Percentiles rank a stretch among this genome's conserved stretches.
These are phyloP conservation scores for Phytophthora syringae DNA, from an alignment of 352 stramenopile species.

Conservation along the genomic window DNA sequence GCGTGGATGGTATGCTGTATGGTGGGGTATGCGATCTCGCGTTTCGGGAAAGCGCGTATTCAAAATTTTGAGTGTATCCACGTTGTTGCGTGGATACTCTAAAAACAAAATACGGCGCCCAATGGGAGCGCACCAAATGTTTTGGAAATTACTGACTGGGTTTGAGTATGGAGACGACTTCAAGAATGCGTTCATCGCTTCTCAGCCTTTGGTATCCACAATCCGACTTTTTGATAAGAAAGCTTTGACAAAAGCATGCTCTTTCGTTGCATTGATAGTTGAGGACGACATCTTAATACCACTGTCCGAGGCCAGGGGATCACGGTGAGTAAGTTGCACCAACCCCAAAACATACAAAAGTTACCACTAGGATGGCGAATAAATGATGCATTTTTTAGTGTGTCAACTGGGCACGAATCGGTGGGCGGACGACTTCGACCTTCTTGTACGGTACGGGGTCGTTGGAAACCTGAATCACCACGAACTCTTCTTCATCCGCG, in stretches of 20 bases:
- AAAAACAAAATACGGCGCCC: too few relatives aligned
- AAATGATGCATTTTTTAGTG: background rate
- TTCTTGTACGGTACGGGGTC: conserved; percentile 3
- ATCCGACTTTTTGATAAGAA: too few relatives aligned
- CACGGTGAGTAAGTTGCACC: too few relatives aligned
- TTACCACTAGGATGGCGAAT: background rate
- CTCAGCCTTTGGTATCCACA: background rate
- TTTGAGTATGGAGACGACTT: conserved; percentile 32
- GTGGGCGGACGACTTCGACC: conserved; percentile 7
- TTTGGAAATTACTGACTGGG: conserved; percentile 14
- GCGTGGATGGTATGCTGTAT: background rate
- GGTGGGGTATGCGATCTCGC: background rate
- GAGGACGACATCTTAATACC: too few relatives aligned
- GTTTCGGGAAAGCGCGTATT: background rate
- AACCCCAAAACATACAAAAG: too few relatives aligned
- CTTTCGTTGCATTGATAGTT: too few relatives aligned
- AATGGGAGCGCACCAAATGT: background rate
- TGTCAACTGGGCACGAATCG: background rate
- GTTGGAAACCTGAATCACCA: conserved; percentile 17
- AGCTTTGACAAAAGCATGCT: too few relatives aligned
- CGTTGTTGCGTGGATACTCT: conserved; percentile 18
- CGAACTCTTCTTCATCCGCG: conserved; percentile 19
- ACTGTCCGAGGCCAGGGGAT: too few relatives aligned
- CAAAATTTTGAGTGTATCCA: conserved; percentile 24
- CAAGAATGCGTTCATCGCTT: conserved; percentile 7